These are phyloP conservation scores for Paramecium bursaria DNA, from an alignment of 73 alveolate genomes.

Conservation along the genomic window DNA sequence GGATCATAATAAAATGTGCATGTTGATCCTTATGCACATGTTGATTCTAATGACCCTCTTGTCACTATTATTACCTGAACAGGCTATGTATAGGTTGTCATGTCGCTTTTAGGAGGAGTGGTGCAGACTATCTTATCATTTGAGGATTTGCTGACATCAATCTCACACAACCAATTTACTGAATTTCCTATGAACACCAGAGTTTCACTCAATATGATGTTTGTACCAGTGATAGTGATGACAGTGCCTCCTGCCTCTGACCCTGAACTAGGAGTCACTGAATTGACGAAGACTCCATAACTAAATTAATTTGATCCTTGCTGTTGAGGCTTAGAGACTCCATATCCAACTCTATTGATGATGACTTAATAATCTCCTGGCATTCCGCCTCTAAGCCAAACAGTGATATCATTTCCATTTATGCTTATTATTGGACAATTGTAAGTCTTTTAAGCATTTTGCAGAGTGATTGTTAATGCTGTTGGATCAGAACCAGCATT, in stretches of 20 bases:
- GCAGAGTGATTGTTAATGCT: neutral
- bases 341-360: constrained; percentile 5
- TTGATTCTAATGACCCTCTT: too few relatives aligned
- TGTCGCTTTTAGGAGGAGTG: constrained; percentile 65
- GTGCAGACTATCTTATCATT: neutral
- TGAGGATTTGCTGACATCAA: constrained; percentile 9
- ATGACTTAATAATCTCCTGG: constrained; percentile 31
- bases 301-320: too few relatives aligned
- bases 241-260: constrained; percentile 50
- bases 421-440: neutral
- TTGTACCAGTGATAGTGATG: constrained; percentile 21
- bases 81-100: constrained; percentile 49
- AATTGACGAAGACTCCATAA: too few relatives aligned
- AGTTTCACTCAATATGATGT: constrained; percentile 6
- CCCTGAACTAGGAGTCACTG: neutral
- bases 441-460: neutral
- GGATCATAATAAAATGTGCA: too few relatives aligned
- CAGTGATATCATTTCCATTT: constrained; percentile 8
- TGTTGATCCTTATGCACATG: too few relatives aligned
- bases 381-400: constrained; percentile 55
- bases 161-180: constrained; percentile 44
- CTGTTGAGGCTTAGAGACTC: too few relatives aligned
- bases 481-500: neutral
- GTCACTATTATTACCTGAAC: neutral
- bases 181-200: constrained; percentile 2